Base-by-base conservation (phyloP, 805 yeast genomes). In the Kuraishia hungarica region DNA sequence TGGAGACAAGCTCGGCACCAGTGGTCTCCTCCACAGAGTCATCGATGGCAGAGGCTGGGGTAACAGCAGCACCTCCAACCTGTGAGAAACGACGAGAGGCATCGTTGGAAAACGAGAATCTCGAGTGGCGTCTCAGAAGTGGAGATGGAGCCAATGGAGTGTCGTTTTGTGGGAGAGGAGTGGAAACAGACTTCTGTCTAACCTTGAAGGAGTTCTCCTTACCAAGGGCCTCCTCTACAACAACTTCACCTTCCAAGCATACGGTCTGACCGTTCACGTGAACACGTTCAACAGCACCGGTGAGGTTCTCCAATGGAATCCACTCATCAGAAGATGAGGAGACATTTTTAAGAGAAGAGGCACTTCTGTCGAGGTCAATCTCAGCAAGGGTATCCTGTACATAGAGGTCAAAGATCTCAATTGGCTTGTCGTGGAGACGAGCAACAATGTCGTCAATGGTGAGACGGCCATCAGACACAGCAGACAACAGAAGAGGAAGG, bases 231-330 rank as follows among this genome's bases (percentile, higher is more conserved):
- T 77, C 78, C 13, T 70, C 63, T 52, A 81, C 79, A 61, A 87
- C 77, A 53, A 90, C 70, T 55, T 80, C 81, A 61, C 96, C 97
- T 68, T 93, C 97, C 61, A 91, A 78, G 60, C 90, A 87, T 54
- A 86, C 88, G 54, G 96, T 87, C 68, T 86, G 84, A 56, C 83
- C 86, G 59, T 85, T 82, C 69, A 88, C 75, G 61, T 84, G 79
- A 53, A 93, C 97, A 71, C 97, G 83, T 71, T 91, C 96, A 66
- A 93, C 87, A 65, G 90, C 85, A 59, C 97, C 97, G 58, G 75
- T 79, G 66, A 89, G 75, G 59, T 78, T 79, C 56, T 73, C 74
- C 58, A 83, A 80, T 58, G 86, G 86, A 54, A 86, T 77, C 81
- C 84, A 80, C 55, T 72, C 65, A n/a, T 49, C 39, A 47, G 71